Evolutionary conservation across 148 eudicot genomes (phyloP).

Genomic region (Camellia sinensis): DNA sequence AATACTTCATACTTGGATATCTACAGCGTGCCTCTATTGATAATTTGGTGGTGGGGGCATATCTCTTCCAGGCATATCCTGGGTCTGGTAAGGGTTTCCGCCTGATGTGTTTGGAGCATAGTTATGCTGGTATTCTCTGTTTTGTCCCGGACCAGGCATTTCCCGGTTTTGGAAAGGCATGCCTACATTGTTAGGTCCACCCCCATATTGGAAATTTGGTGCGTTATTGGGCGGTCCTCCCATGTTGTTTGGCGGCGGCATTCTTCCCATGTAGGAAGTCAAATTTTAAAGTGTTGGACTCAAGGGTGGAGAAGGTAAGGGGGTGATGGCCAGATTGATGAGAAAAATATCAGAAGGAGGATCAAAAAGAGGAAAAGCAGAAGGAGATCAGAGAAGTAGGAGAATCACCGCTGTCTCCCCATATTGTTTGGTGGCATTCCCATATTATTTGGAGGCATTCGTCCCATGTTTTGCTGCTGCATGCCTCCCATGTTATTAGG

Average conservation of each 20-base stretch:
- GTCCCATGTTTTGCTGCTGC: constrained; percentile 23
- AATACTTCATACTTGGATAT: neutral
- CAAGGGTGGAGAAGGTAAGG: no score
- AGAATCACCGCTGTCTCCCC: no score
- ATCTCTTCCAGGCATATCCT: constrained; percentile 65
- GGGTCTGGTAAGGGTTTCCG: constrained; percentile 45
- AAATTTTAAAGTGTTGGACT: no score
- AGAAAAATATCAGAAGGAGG: no score
- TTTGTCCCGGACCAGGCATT: constrained; percentile 30
- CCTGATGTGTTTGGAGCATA: constrained; percentile 35
- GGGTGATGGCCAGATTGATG: no score
- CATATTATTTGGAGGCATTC: constrained; percentile 26
- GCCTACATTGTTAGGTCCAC: constrained; percentile 38
- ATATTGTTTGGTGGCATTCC: constrained; percentile 21
- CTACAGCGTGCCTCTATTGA: constrained; percentile 18
- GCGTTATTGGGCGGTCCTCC: constrained; percentile 26
- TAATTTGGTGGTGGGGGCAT: constrained; percentile 35
- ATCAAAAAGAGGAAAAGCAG: no score
- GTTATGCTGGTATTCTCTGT: constrained; percentile 25
- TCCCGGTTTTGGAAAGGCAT: constrained; percentile 37
- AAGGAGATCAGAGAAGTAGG: no score
- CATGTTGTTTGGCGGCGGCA: constrained; percentile 11
- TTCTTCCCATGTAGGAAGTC: constrained; percentile 11
- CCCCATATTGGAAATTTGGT: constrained; percentile 33
- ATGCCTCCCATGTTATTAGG: constrained; percentile 26